Evolutionary conservation across 345 rosid species (phyloP), one percentile per base, ranked within the genome.

Genomic region (Melaleuca alternifolia): DNA sequence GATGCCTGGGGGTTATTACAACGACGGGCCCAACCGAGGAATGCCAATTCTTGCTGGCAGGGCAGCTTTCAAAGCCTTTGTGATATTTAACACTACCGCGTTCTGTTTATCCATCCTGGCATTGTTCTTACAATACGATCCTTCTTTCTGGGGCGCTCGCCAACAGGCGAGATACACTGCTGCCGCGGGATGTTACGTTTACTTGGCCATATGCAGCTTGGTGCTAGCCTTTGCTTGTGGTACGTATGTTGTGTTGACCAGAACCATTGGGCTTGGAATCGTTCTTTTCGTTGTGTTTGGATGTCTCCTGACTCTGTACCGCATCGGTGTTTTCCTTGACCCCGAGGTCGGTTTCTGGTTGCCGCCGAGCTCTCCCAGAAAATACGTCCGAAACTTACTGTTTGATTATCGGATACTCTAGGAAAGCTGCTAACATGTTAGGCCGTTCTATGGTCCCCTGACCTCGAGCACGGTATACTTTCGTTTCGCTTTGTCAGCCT

Each of bases 11-110:
- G 77, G 77, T 65, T 33, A 65, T 65, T 15, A 0, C 77, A 10
- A 65, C 24, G 12, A 65, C 0, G 77, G 46, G 33, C 0, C 0
- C 10, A 23, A 65, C 11, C 1, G 0, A 65, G 77, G 46, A 65
- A 65, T 16, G 77, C 11, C 46, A 18, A 7, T 37, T 65, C 77
- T 65, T 65, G 77, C 77, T 2, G 46, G 41, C 77, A 62, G 11
- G 46, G 1, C 77, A 2, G 77, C 77, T 65, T 65, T 65, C 46
- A 37, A 65, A 30, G 77, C 77, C 77, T 65, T 65, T 20, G 77
- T 65, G 77, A 65, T 30, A 65, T 65, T 9, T 33, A 65, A 65
- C 46, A 65, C 79, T 4, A 33, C 79, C 8, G 79, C 79, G 5
- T 65, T 65, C 6, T 6, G 79, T 9, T 65, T 65, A 23, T 33